A percentile compares a stretch with the other conserved stretches of the same genome.
These are phyloP conservation scores for Aphanomyces cochlioides DNA, from an alignment of 352 stramenopile species.

Conservation along the genomic window DNA sequence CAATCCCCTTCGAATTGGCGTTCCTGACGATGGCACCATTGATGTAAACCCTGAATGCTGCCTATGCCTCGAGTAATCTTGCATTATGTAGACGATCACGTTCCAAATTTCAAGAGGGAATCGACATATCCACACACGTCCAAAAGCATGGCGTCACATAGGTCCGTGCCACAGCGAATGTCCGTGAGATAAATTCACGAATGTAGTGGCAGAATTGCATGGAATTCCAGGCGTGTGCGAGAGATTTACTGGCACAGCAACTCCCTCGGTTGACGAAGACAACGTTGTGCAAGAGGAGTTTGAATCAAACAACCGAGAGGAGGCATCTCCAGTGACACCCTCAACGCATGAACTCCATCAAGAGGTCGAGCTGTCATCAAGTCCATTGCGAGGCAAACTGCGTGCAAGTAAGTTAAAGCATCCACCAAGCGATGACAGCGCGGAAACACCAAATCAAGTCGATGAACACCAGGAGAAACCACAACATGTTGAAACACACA, in stretches of 20 bases:
- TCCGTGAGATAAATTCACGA: neutral
- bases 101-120: constrained; percentile 64
- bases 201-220: constrained; percentile 58
- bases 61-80: too few species aligned
- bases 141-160: constrained; percentile 81
- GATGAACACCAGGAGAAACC: too few species aligned
- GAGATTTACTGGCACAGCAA: constrained; percentile 11
- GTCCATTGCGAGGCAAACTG: constrained; percentile 66
- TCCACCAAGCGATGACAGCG: neutral
- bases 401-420: constrained; percentile 49
- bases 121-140: constrained; percentile 52
- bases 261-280: constrained; percentile 24
- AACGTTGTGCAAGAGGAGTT: neutral
- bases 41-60: constrained; percentile 40
- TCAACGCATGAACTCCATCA: too few species aligned
- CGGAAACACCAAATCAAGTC: too few species aligned
- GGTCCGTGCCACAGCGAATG: constrained; percentile 32
- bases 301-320: neutral
- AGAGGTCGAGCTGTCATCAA: constrained; percentile 28
- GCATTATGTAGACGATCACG: constrained; percentile 54
- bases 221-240: constrained; percentile 44
- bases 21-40: constrained; percentile 67
- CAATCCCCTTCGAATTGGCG: constrained; percentile 49
- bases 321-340: too few species aligned
- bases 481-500: neutral